Evolutionary conservation across 1,284 basidiomycete genomes (phyloP).

Genomic region (Microbotryum lychnidis-dioicae): DNA sequence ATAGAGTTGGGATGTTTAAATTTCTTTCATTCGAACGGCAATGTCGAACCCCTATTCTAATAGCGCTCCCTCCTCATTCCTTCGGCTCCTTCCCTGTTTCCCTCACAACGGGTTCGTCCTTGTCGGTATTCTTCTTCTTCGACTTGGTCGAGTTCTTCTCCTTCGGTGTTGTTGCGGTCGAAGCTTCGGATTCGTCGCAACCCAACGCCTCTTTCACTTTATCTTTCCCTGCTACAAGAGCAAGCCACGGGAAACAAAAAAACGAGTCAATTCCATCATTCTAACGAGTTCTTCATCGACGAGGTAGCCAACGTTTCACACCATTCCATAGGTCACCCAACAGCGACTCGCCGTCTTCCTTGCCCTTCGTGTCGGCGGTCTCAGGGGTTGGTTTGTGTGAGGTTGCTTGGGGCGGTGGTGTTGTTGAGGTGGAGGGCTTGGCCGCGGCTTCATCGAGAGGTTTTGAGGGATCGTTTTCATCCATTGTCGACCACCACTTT

Average conservation of each 20-base stretch:
- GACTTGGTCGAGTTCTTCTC: neutral
- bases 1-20: no score
- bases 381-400: neutral
- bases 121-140: neutral
- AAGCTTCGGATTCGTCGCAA: slow-evolving; percentile 4
- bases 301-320: slow-evolving; percentile 19
- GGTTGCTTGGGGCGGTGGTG: neutral
- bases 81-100: no score
- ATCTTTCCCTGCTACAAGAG: slow-evolving; percentile 9
- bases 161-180: neutral
- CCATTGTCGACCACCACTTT: slow-evolving; percentile 11
- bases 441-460: neutral
- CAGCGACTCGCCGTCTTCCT: slow-evolving; percentile 9
- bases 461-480: neutral
- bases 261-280: slow-evolving; percentile 1
- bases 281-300: slow-evolving; percentile 2
- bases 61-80: no score
- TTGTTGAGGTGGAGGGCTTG: neutral
- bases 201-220: slow-evolving; percentile 15
- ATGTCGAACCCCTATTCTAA: no score
- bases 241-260: neutral
- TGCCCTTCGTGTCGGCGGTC: neutral
- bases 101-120: neutral
- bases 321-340: slow-evolving; percentile 29
- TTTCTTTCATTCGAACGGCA: no score